phyloP scores from a whole-genome alignment of 2,329 filamentous ascomycete genomes.

The Exserohilum turcica region DNA sequence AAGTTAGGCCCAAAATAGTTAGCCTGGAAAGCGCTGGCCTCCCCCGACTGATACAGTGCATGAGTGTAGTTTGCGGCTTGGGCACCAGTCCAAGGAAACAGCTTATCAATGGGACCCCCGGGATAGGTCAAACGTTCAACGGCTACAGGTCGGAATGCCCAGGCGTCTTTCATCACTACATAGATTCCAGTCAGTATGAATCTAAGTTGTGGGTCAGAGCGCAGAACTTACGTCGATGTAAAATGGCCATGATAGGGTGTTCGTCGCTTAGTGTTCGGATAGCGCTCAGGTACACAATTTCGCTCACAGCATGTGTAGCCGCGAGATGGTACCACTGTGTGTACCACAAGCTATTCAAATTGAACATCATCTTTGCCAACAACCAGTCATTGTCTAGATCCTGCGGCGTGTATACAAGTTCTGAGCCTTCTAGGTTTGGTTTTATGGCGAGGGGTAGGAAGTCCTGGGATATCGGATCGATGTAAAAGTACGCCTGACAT shows the following conservation, averaged over 20 bases:
- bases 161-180: conserved; percentile 2
- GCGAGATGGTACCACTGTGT: conserved; percentile 53
- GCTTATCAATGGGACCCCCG: conserved; percentile 4
- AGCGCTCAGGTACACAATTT: conserved; percentile 54
- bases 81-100: conserved; percentile 1
- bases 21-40: neutral
- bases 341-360: conserved; percentile 56
- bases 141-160: conserved; percentile 2
- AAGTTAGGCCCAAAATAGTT: conserved; percentile 5
- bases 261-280: conserved; percentile 53
- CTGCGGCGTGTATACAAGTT: conserved; percentile 55
- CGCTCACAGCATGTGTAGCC: conserved; percentile 51
- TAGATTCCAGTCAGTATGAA: neutral
- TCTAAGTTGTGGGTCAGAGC: neutral
- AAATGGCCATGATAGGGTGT: conserved; percentile 52
- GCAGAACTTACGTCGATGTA: conserved; percentile 23
- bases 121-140: neutral
- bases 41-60: neutral
- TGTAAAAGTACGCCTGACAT: conserved; percentile 56
- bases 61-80: conserved; percentile 4
- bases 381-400: conserved; percentile 56
- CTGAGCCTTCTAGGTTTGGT: conserved; percentile 48
- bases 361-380: conserved; percentile 58
- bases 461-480: conserved; percentile 44
- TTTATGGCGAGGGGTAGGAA: conserved; percentile 58